Conservation (phyloP, 2,329 filamentous ascomycete genomes). For the Emmonsiellopsis sp. region DNA sequence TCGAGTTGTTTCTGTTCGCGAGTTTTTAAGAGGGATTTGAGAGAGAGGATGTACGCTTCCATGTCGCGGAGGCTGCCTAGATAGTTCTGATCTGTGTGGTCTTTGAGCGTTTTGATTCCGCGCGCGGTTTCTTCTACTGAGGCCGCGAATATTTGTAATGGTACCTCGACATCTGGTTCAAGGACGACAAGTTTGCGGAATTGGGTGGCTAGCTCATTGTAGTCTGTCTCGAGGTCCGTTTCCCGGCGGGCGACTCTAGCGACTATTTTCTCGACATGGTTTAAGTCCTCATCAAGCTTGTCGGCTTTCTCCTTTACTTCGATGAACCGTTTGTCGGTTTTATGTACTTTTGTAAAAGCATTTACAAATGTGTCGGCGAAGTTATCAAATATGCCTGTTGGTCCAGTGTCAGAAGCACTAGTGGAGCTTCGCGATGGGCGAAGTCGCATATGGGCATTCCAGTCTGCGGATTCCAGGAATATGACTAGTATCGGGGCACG, state of each 20-base stretch:
- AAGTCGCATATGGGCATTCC: conserved; percentile 90
- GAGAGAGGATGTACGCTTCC: conserved; percentile 82
- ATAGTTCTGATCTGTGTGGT: conserved; percentile 92
- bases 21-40: conserved; percentile 82
- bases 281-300: conserved; percentile 89
- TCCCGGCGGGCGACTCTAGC: conserved; percentile 81
- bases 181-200: conserved; percentile 88
- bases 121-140: conserved; percentile 75
- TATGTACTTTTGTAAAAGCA: conserved; percentile 92
- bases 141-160: conserved; percentile 76
- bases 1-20: conserved; percentile 97
- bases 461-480: conserved; percentile 88
- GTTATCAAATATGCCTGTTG: conserved; percentile 74
- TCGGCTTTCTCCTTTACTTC: conserved; percentile 88
- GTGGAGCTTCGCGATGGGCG: conserved; percentile 58
- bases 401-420: conserved; percentile 32
- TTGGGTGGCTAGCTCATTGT: conserved; percentile 81
- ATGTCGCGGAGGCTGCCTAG: conserved; percentile 87
- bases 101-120: conserved; percentile 71
- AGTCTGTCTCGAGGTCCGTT: conserved; percentile 76
- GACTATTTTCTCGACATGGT: conserved; percentile 91
- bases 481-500: conserved; percentile 72
- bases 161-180: conserved; percentile 75
- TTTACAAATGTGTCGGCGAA: conserved; percentile 96
- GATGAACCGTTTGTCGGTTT: conserved; percentile 86